Percentiles rank a stretch among this genome's conserved stretches.
phyloP scores from a whole-genome alignment of 192 early-diverging fungal species.

The Rhizophagus clarus region DNA sequence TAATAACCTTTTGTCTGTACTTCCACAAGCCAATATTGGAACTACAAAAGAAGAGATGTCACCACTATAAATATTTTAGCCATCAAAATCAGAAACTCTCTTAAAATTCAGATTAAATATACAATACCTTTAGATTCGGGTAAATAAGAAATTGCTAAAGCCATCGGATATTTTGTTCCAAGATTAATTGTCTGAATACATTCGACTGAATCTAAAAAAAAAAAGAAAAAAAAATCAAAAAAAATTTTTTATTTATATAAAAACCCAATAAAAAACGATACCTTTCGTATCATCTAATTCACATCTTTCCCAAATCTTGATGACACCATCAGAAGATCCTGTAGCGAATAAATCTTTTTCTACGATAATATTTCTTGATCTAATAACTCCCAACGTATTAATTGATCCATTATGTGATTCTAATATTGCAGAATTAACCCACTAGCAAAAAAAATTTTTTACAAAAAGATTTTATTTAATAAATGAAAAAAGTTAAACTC shows the following conservation, averaged over 20 bases:
- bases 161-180: constrained; percentile 68
- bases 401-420: constrained; percentile 68
- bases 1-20: constrained; percentile 76
- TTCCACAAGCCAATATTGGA: constrained; percentile 77
- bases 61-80: neutral
- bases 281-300: constrained; percentile 42
- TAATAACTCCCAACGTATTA: constrained; percentile 62
- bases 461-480: neutral
- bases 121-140: constrained; percentile 59
- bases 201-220: constrained; percentile 44
- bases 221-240: neutral
- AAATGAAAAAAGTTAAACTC: neutral
- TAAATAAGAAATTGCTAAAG: constrained; percentile 67
- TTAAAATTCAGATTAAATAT: neutral
- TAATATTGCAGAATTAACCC: constrained; percentile 69
- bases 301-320: constrained; percentile 66
- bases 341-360: constrained; percentile 62
- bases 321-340: constrained; percentile 71
- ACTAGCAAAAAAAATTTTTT: constrained; percentile 34
- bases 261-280: constrained; percentile 6
- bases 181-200: constrained; percentile 72
- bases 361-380: constrained; percentile 44
- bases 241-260: neutral
- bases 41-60: constrained; percentile 29
- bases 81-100: neutral